Base-by-base conservation (phyloP, 1,284 basidiomycete species). In the Afroboletus lepidellus region DNA sequence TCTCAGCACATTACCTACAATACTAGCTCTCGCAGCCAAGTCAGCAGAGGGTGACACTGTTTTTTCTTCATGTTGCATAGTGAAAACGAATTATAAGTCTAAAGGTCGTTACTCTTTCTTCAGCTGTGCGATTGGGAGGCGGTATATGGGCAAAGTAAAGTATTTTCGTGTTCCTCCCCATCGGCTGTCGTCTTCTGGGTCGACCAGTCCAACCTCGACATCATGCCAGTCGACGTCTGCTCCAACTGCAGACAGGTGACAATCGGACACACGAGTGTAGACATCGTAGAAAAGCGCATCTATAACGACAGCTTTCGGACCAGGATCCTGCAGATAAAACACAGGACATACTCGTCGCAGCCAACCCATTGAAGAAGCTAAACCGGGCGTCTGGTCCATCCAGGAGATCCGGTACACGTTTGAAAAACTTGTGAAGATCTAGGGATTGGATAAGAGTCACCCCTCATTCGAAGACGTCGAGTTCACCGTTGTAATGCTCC, bases 361-460 rank as follows among this genome's bases (percentile, higher is more conserved):
- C 97, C 1, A 99, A 79, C 5, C 96, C 96, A 67, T 99, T 94
- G 80, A 98, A 99, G 74, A 98, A 99, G 53, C 93, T 90, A 69
- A 96, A 93, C n/a, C 85, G 76, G 18, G 91, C 86, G 4, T 85
- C 76, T 8, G 87, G 81, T 1, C 88, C 86, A 23, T 81, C 78
- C n/a, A 98, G 75, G 2, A 98, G 74, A 64, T 90, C 81, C 1
- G 93, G 93, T 1, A 98, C 70, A 46, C 81, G 75, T 54, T 87
- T 84, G 69, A 99, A 98, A 73, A 98, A 97, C 20, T 75, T 72
- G 60, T 83, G 84, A 33, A 98, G 77, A 57, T 90, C 90, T 80
- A 67, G 54, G 48, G 43, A 53, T 49, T 37, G 39, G 23, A 20
- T 48, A 13, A 51, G 36, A 25, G 23, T 30, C 23, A 24, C 8